phyloP scores from a whole-genome alignment of 208 protist species.

The Trypanosoma platydactyli region DNA sequence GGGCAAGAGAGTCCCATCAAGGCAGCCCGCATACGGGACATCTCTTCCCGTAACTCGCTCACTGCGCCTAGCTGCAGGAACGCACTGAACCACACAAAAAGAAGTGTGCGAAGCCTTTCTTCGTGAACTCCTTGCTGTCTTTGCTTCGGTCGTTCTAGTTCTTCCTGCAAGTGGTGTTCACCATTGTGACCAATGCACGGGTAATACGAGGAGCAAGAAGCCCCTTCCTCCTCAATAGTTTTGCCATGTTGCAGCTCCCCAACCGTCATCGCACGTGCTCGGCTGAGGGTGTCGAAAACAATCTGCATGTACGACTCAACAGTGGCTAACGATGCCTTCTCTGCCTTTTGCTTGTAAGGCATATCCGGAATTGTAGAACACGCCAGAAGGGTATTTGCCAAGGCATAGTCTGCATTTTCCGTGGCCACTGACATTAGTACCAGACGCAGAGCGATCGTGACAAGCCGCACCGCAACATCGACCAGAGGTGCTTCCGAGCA shows the following conservation, averaged over 20 bases:
- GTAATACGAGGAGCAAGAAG: not conserved
- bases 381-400: conserved; percentile 34
- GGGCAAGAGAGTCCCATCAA: not conserved
- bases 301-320: conserved; percentile 33
- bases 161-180: not conserved
- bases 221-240: conserved; percentile 4
- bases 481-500: not conserved
- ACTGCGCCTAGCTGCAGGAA: conserved; percentile 16
- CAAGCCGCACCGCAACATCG: conserved; percentile 11
- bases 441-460: conserved; percentile 17
- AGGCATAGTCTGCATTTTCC: conserved; percentile 33
- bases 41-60: conserved; percentile 22
- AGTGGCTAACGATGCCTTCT: conserved; percentile 21
- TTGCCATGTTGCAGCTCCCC: conserved; percentile 21
- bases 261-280: conserved; percentile 20
- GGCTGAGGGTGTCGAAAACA: conserved; percentile 20
- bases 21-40: not conserved
- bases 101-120: conserved; percentile 12
- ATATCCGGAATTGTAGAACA: conserved; percentile 17
- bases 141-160: not conserved
- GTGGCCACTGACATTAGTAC: conserved; percentile 23
- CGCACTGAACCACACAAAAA: conserved; percentile 22
- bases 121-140: not conserved
- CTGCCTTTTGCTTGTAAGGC: conserved; percentile 12
- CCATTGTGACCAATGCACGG: too few species aligned